phyloP scores from a whole-genome alignment of 306 rosid species.

The Trichosanthes truncata region DNA sequence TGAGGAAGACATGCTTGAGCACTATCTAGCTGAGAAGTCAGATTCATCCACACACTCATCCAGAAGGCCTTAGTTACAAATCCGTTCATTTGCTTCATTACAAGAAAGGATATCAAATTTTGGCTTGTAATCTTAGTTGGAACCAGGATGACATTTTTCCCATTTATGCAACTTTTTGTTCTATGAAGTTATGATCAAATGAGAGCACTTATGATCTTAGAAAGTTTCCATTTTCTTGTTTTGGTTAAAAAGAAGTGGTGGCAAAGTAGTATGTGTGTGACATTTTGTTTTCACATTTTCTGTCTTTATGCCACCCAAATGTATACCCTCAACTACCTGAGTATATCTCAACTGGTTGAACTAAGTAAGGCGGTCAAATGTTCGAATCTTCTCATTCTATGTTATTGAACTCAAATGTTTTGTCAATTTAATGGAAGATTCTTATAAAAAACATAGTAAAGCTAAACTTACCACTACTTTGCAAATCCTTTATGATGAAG shows the following conservation, averaged over 20 bases:
- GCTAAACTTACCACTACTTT: not conserved
- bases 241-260: not conserved
- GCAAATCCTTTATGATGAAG: not conserved
- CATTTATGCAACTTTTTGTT: not conserved
- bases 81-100: not conserved
- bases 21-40: slow-evolving; percentile 83
- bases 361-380: too few relatives aligned
- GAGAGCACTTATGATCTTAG: not conserved
- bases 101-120: slow-evolving; percentile 1
- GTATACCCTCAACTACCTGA: too few relatives aligned
- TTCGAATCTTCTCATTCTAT: too few relatives aligned
- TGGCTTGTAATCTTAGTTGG: slow-evolving; percentile 4
- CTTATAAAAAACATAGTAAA: not conserved
- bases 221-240: not conserved
- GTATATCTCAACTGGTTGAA: not conserved
- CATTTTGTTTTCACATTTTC: not conserved
- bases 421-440: not conserved
- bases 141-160: not conserved
- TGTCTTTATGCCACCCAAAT: not conserved
- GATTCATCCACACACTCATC: slow-evolving; percentile 62
- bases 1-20: slow-evolving; percentile 98
- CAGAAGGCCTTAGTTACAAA: slow-evolving; percentile 35
- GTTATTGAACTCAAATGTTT: too few relatives aligned
- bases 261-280: not conserved
- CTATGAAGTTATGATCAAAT: not conserved